phyloP scores from a whole-genome alignment of 768 basidiomycete species.

The Cystofilobasidium macerans region DNA sequence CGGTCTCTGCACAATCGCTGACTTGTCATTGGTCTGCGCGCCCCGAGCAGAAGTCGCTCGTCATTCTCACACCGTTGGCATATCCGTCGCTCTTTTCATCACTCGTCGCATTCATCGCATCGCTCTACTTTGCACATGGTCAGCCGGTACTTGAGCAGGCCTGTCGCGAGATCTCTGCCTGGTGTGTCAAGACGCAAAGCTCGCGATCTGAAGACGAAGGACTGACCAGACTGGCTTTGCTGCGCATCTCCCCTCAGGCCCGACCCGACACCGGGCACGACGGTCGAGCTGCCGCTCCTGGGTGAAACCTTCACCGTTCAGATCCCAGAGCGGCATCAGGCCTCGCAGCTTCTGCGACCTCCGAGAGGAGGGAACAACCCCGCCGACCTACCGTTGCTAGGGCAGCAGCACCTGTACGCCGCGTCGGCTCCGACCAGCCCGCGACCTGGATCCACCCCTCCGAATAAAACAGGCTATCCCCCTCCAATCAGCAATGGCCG shows the following conservation, averaged over 20 bases:
- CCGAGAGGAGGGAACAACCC: not conserved
- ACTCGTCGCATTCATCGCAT: constrained; percentile 14
- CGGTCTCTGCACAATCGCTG: not conserved
- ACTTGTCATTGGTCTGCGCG: not conserved
- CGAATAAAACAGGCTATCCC: no score
- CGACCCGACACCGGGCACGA: constrained; percentile 5
- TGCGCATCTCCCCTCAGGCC: constrained; percentile 13
- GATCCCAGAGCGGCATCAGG: constrained; percentile 15
- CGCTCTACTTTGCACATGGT: constrained; percentile 18
- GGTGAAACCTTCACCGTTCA: constrained; percentile 18
- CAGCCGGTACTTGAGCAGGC: constrained; percentile 17
- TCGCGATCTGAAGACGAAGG: no score
- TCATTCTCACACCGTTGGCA: constrained; percentile 20
- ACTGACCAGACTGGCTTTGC: no score
- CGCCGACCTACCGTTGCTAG: not conserved
- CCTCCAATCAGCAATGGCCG: no score
- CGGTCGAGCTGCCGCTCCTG: constrained; percentile 16
- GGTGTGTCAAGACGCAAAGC: not conserved
- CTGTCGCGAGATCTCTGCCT: constrained; percentile 16
- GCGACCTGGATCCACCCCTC: no score
- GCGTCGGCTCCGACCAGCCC: not conserved
- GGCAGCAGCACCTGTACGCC: not conserved
- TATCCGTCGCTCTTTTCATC: constrained; percentile 25
- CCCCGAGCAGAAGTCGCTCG: constrained; percentile 21
- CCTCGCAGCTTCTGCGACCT: constrained; percentile 12